These are phyloP conservation scores for Aristolochia contorta DNA, from an alignment of 164 flowering plant genomes.

Conservation along the genomic window DNA sequence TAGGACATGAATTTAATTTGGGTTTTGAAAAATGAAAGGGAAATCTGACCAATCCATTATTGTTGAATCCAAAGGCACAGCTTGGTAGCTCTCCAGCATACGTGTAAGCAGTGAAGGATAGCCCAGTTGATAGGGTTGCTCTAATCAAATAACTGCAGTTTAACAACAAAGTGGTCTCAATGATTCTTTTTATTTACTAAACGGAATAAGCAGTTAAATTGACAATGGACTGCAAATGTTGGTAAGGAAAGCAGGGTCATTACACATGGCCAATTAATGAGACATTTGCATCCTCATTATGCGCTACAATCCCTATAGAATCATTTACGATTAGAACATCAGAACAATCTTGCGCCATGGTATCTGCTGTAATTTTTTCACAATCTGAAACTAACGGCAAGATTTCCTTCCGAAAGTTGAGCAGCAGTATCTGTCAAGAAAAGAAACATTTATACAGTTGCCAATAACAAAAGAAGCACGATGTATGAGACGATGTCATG, in stretches of 20 bases:
- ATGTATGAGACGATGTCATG: background rate
- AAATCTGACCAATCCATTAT: constrained; percentile 48
- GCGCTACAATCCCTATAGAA: constrained; percentile 67
- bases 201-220: too few relatives aligned
- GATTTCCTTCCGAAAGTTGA: constrained; percentile 83
- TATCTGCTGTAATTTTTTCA: constrained; percentile 7
- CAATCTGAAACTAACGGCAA: constrained; percentile 52
- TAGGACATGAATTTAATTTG: background rate
- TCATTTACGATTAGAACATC: constrained; percentile 59
- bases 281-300: constrained; percentile 79
- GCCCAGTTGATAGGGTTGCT: constrained; percentile 40
- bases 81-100: constrained; percentile 92
- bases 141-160: constrained; percentile 58
- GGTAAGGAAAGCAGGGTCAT: background rate
- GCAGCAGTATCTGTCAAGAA: constrained; percentile 39
- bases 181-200: background rate
- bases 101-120: constrained; percentile 60
- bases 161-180: background rate
- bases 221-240: too few relatives aligned
- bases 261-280: constrained; percentile 36
- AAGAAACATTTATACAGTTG: background rate
- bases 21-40: background rate
- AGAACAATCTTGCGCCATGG: constrained; percentile 51
- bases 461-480: background rate
- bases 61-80: constrained; percentile 86